Conservation (phyloP, 495 filamentous ascomycete species). For the Penicillium nucicola region DNA sequence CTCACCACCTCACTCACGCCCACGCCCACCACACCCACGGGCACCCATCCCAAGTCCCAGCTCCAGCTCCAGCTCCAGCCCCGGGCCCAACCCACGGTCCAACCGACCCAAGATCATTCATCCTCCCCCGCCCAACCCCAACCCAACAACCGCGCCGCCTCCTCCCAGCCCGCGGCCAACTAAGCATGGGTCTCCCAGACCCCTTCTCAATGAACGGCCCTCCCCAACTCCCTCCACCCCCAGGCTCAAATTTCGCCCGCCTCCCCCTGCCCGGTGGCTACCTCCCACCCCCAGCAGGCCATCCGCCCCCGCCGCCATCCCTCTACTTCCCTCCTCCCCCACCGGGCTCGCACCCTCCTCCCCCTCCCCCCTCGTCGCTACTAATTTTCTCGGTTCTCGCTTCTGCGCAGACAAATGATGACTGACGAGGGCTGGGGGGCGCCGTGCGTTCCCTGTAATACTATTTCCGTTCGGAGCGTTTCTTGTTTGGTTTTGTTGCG, state of each 20-base stretch:
- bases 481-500: too few species aligned
- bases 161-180: constrained; percentile 33
- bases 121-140: constrained; percentile 38
- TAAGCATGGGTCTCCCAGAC: constrained; percentile 31
- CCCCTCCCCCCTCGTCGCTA: background rate
- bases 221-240: constrained; percentile 40
- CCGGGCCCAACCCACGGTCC: constrained; percentile 29
- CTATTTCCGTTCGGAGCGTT: too few species aligned
- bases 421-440: too few species aligned
- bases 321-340: constrained; percentile 20
- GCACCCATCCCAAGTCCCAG: constrained; percentile 8
- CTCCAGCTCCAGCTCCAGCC: too few species aligned
- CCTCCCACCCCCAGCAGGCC: constrained; percentile 22
- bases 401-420: too few species aligned
- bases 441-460: too few species aligned
- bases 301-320: constrained; percentile 13
- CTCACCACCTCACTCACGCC: constrained; percentile 7
- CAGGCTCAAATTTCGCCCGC: constrained; percentile 38
- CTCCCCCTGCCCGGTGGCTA: constrained; percentile 32
- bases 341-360: constrained; percentile 10
- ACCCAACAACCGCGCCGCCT: constrained; percentile 38
- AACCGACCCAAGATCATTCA: constrained; percentile 37
- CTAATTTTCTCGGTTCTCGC: too few species aligned
- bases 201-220: constrained; percentile 36
- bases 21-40: constrained; percentile 27